Evolutionary conservation across 441 rosid genomes (phyloP).

Genomic region (Euphorbia schlechtendalii): DNA sequence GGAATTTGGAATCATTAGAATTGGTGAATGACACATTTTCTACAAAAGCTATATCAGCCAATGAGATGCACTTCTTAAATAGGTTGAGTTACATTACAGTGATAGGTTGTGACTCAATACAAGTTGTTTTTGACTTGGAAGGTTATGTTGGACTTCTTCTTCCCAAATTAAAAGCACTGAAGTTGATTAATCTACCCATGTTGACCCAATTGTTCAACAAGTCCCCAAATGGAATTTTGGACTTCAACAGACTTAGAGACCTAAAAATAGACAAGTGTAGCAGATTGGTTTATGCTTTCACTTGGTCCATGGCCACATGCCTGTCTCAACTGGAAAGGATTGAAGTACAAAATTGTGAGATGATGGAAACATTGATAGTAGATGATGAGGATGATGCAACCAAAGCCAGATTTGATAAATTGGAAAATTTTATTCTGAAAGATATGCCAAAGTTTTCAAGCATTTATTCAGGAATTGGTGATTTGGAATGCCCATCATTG

Average conservation of each 20-base stretch:
- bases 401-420: not conserved
- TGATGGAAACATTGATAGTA: not conserved
- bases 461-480: not conserved
- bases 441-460: too few species aligned
- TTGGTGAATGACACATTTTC: not conserved
- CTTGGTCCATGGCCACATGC: not conserved
- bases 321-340: not conserved
- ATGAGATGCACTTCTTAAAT: not conserved
- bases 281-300: constrained; percentile 17
- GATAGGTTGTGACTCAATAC: not conserved
- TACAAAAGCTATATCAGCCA: not conserved
- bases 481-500: not conserved
- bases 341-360: not conserved
- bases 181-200: too few species aligned
- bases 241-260: constrained; percentile 1
- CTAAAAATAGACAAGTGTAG: constrained; percentile 13
- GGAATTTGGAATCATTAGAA: not conserved
- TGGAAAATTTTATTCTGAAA: too few species aligned
- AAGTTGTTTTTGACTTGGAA: too few species aligned
- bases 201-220: not conserved
- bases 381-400: not conserved
- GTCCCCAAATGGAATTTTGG: not conserved
- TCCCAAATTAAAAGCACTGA: too few species aligned
- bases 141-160: too few species aligned
- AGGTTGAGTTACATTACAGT: not conserved